Percentiles rank a stretch among this genome's conserved stretches.
Conservation (phyloP, 2,329 filamentous ascomycete genomes). For the Diaporthe destruens region DNA sequence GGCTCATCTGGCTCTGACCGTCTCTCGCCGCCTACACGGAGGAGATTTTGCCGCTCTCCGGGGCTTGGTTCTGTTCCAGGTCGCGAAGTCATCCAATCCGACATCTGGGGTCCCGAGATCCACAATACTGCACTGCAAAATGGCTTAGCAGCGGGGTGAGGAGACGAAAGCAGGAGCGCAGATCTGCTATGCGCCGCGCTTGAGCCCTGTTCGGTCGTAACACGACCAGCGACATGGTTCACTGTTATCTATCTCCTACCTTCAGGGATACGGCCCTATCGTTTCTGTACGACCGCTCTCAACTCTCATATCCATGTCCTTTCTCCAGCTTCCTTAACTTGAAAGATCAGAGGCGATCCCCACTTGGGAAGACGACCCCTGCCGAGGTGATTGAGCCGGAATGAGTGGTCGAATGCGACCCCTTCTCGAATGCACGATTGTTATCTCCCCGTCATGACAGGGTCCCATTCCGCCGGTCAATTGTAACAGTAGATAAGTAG, state of each 20-base stretch:
- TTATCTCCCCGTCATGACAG: conserved; percentile 19
- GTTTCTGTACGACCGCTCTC: not conserved
- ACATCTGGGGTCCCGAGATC: too few species aligned
- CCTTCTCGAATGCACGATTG: conserved; percentile 4
- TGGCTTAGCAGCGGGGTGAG: not conserved
- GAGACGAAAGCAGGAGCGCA: not conserved
- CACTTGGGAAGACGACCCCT: conserved; percentile 16
- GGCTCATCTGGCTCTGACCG: conserved; percentile 5
- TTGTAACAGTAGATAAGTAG: conserved; percentile 6
- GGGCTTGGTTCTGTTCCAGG: not conserved
- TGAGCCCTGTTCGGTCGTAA: not conserved
- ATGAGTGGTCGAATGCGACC: not conserved
- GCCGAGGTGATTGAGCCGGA: not conserved
- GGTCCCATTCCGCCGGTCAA: conserved; percentile 3
- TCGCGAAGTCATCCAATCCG: not conserved
- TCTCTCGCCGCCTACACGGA: too few species aligned
- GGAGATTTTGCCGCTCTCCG: not conserved
- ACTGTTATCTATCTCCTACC: not conserved
- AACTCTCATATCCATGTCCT: not conserved
- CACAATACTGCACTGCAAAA: not conserved
- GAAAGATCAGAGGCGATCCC: conserved; percentile 9
- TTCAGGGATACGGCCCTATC: not conserved
- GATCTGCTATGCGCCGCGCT: not conserved
- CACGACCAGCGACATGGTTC: not conserved
- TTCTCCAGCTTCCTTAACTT: not conserved